These are phyloP conservation scores for Parafenestella ontariensis DNA, from an alignment of 2,329 filamentous ascomycete genomes.

Conservation along the genomic window DNA sequence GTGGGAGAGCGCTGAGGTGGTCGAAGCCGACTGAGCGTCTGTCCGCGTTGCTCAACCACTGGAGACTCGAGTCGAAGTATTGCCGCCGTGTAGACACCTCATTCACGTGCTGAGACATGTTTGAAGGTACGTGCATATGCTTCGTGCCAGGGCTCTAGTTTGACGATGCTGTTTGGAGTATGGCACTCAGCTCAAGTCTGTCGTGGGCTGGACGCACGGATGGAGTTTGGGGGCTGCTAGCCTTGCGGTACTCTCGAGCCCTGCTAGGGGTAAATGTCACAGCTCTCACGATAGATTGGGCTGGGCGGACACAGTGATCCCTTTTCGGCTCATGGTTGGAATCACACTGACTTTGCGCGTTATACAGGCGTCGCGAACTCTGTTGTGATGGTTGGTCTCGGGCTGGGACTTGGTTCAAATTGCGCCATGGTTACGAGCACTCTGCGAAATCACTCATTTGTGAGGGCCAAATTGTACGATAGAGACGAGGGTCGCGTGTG, in stretches of 20 bases:
- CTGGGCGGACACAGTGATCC: not conserved
- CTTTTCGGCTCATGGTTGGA: not conserved
- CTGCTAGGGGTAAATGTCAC: not conserved
- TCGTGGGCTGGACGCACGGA: constrained; percentile 3
- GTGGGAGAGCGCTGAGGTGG: constrained; percentile 49
- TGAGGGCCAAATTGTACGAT: constrained; percentile 1
- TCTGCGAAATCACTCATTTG: constrained; percentile 2
- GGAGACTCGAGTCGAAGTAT: constrained; percentile 2
- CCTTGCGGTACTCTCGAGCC: constrained; percentile 3
- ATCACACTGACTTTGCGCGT: not conserved
- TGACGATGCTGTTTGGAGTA: not conserved
- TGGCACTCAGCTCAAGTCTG: not conserved
- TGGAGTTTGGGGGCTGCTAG: constrained; percentile 3
- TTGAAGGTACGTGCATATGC: constrained; percentile 12
- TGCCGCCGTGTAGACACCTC: not conserved
- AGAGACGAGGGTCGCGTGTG: not conserved
- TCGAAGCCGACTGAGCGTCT: constrained; percentile 43
- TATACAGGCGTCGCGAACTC: not conserved
- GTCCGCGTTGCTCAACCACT: constrained; percentile 5
- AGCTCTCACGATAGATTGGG: not conserved
- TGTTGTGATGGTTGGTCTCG: not conserved
- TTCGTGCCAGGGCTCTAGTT: not conserved
- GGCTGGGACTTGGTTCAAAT: not conserved
- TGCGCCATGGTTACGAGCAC: not conserved
- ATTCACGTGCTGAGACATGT: not conserved